Evolutionary conservation across 1,139 yeast species (phyloP), one percentile per base, ranked within the genome.

Genomic region (Yamadazyma jaroonii): DNA sequence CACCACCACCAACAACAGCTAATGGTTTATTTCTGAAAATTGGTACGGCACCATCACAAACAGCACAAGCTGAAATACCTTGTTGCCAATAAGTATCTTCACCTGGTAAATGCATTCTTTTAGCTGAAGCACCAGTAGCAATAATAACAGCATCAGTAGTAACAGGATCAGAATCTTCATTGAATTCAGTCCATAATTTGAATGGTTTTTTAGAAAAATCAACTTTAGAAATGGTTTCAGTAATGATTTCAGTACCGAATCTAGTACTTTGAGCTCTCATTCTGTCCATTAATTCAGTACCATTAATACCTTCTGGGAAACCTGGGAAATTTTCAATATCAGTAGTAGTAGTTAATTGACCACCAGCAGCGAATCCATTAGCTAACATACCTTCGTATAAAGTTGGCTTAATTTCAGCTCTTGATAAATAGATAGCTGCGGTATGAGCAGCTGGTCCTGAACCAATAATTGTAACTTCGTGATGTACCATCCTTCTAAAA

Each of bases 371-470:
- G 52, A 90, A 79, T 48, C 97, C 98, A 63, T 92, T 92, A 47
- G 98, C 98, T 61, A 92, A 70, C 84, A 92, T 74, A 54, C 98
- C 98, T 69, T 92, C 98, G 67, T 87, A 92, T 53, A 92, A 64
- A 27, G 88, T 83, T 26, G 98, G 97, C 67, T 85, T 83, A 60
- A 89, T 81, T 72, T 92, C 98, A 28, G 98, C 98, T 65, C 98
- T 82, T 24, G 97, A 83, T 44, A 92, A 74, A 66, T 92, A 92
- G 63, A 92, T 87, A 51, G 98, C 98, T 36, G 98, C 98, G 33
- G 98, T 92, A 74, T 92, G 97, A 40, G 97, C 98, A 44, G 98
- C 98, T 39, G 98, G 98, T 52, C 98, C 98, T 37, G 97, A 90
- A 34, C 97, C 97, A 48, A 90, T 84, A 55, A 90, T 88, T 37